phyloP scores from a whole-genome alignment of 2,329 filamentous ascomycete species.

The Aspergillus sp. region DNA sequence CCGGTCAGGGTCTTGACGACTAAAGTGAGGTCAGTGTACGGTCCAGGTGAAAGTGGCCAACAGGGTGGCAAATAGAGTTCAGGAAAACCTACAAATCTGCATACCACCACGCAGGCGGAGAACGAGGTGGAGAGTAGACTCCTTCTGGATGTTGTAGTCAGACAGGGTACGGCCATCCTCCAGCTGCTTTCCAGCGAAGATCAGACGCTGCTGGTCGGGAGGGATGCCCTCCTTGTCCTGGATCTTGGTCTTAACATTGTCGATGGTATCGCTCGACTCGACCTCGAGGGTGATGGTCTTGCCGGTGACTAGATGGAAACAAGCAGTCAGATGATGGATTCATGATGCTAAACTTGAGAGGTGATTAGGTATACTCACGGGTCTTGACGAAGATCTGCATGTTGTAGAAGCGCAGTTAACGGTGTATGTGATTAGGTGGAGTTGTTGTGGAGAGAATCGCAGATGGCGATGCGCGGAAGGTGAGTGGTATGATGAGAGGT shows the following conservation, averaged over 20 bases:
- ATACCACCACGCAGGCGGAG: slow-evolving; percentile 69
- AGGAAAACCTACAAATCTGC: slow-evolving; percentile 60
- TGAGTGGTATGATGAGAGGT: slow-evolving; percentile 19
- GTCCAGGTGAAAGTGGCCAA: slow-evolving; percentile 8
- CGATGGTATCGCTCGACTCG: slow-evolving; percentile 51
- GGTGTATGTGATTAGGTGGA: slow-evolving; percentile 16
- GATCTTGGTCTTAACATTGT: slow-evolving; percentile 62
- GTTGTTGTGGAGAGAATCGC: slow-evolving; percentile 13
- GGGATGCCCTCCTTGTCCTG: slow-evolving; percentile 63
- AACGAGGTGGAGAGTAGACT: slow-evolving; percentile 72
- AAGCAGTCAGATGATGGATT: slow-evolving; percentile 35
- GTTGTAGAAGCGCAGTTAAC: slow-evolving; percentile 37
- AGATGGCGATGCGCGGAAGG: slow-evolving; percentile 19
- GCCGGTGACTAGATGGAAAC: slow-evolving; percentile 56
- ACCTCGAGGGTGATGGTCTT: slow-evolving; percentile 58
- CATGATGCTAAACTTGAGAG: slow-evolving; percentile 25
- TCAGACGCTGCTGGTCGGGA: slow-evolving; percentile 60
- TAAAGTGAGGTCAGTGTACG: slow-evolving; percentile 24
- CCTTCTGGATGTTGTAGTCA: slow-evolving; percentile 61
- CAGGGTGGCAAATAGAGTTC: slow-evolving; percentile 10
- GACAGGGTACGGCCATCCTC: slow-evolving; percentile 59
- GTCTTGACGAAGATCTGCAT: slow-evolving; percentile 99
- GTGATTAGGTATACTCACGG: slow-evolving; percentile 61
- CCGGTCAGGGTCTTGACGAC: slow-evolving; percentile 63
- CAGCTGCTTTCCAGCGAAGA: slow-evolving; percentile 61